Base-by-base conservation (phyloP, 805 yeast genomes). In the Wickerhamiella kurtzmanii region DNA sequence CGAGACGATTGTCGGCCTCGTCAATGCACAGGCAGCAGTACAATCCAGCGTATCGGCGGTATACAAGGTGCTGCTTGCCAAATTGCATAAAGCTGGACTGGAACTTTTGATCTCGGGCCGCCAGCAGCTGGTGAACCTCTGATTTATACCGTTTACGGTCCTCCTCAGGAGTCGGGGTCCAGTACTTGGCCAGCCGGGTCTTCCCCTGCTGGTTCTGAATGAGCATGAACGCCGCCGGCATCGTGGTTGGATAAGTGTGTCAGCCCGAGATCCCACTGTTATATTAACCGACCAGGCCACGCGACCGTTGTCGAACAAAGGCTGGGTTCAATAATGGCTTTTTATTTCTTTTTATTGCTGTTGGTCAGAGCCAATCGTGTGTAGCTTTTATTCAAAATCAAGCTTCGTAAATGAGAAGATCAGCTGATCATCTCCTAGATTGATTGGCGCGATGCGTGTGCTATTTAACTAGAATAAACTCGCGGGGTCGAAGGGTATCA, bases 131-230 rank as follows among this genome's bases (percentile, higher is more conserved):
- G 64, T 88, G 95, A 11, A 86, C 79, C 39, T 82, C 85, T 19
- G 69, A 67, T 22, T 77, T 75, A 36, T 74, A 55, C 43, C 63
- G 66, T 46, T 66, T 56, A 52, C 76, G 73, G 49, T 75, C 77
- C 2, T 61, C 56, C 39, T 74, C 73, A 3, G 67, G 48, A 48
- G 65, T 66, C 6, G 71, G 65, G 6, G 61, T 60, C 60, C 73
- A 89, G 88, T 94, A 88, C 62, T 86, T 82, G 5, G 84, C 80
- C 15, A 89, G 66, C 50, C 98, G 74, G 19, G 89, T 77, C 53
- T 83, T 83, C n/a, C 98, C 97, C 65, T 89, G 96, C 49, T 95
- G 74, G 61, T 89, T 89, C 61, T 89, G 79, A 41, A 89, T 81
- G 38, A 88, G 64, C 37, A 89, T 70, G 65, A 76, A 89, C 53